A percentile compares a stretch with the other conserved stretches of the same genome.
These are phyloP conservation scores for Niebla homalea DNA, from an alignment of 495 filamentous ascomycete genomes.

Conservation along the genomic window DNA sequence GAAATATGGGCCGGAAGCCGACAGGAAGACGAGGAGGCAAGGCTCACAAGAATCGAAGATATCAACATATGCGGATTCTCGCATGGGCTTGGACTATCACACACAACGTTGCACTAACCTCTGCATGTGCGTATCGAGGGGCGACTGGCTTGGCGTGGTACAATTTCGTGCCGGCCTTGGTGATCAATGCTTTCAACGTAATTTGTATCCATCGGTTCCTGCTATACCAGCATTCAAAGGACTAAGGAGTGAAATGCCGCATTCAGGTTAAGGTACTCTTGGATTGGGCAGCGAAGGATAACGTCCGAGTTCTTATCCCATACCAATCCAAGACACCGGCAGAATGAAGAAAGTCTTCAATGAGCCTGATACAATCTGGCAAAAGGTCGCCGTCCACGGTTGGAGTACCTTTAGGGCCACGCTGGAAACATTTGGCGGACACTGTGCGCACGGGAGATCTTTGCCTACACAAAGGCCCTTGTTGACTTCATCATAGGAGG, in stretches of 20 bases:
- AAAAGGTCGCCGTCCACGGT: no score
- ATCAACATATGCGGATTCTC: constrained; percentile 20
- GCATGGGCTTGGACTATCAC: constrained; percentile 17
- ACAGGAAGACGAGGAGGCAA: constrained; percentile 12
- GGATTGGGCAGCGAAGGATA: no score
- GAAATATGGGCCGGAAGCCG: constrained; percentile 14
- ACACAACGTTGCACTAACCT: constrained; percentile 6
- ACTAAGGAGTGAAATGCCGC: not conserved
- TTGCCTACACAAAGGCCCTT: no score
- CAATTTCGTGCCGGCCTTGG: not conserved
- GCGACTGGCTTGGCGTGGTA: not conserved
- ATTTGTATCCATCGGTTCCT: constrained; percentile 4
- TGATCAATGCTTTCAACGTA: constrained; percentile 1
- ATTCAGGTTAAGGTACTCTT: no score
- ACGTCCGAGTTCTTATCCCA: no score
- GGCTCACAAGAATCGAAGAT: constrained; percentile 17
- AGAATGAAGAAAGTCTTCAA: no score
- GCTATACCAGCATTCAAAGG: constrained; percentile 2
- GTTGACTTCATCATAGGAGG: no score
- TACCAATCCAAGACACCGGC: no score
- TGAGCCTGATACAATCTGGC: no score
- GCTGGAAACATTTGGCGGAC: no score
- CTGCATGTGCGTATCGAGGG: constrained; percentile 8
- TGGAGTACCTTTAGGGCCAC: no score
- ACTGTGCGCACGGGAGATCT: no score